Base-by-base conservation (phyloP, 331 rosid genomes). In the Prunus yedoensis region DNA sequence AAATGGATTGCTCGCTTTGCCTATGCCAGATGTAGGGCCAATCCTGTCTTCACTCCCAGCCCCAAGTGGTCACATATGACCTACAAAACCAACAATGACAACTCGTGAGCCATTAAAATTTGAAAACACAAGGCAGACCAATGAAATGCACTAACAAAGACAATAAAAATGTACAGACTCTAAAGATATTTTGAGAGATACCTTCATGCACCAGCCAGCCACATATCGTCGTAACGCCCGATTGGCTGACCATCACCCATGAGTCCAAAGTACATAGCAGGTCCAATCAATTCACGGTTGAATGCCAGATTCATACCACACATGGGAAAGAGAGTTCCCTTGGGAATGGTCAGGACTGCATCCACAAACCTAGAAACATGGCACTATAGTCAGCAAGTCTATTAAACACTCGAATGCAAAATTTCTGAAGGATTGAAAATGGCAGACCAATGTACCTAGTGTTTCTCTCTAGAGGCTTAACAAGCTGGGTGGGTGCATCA, bases 131-230 rank as follows among this genome's bases (percentile, higher is more conserved):
- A 66, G 28, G 58, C 4, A 5, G 2, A 16, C 12, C 57, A 73
- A n/a, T 38, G 41, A 43, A 57, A 11, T 20, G 20, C n/a, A 41
- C 32, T 20, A 45, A 12, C 20, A 52, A 28, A 10, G 60, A 27
- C 13, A 2, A 49, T 5, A 14, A 10, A 38, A 3, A 56, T 12
- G 12, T 4, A 28, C 43, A 1, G 49, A 16, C 60, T 50, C 18
- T 27, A 66, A 16, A 66, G 35, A 16, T 61, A 50, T 56, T 76
- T 41, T 28, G 66, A 46, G 52, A 4, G 15, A 27, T 80, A 86
- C 89, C 89, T 86, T 86, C 60, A 80, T 77, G 83, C 89, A 86
- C 89, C 89, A 86, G 41, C 89, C 89, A 86, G 89, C 89, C 89
- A 86, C 89, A 86, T 86, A 50, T 86, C 89, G 56, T 86, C 89